Percentiles rank a stretch among this genome's conserved stretches.
Evolutionary conservation across 257 asterid species (phyloP).

Genomic region (Dorcoceras hygrometricum): DNA sequence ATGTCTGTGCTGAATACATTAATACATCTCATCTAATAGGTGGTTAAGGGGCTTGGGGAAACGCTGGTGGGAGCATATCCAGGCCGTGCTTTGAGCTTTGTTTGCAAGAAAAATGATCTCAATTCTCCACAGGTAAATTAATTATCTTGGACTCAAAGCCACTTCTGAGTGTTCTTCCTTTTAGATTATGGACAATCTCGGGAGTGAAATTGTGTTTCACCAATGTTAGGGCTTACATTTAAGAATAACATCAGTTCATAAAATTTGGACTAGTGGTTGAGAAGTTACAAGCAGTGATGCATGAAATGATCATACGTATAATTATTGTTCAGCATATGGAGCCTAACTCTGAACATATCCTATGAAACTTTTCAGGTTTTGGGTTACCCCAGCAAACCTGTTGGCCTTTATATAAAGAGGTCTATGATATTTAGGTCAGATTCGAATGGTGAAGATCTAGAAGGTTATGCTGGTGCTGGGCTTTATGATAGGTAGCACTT

Average conservation of each 20-base stretch:
- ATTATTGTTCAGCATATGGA: slow-evolving; percentile 10
- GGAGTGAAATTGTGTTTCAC: slow-evolving; percentile 9
- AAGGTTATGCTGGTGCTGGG: slow-evolving; percentile 92
- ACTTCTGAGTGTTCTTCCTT: slow-evolving; percentile 13
- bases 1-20: slow-evolving; percentile 28
- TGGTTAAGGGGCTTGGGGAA: slow-evolving; percentile 98
- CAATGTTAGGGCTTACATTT: not conserved
- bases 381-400: slow-evolving; percentile 99
- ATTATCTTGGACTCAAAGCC: slow-evolving; percentile 17
- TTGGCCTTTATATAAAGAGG: slow-evolving; percentile 76
- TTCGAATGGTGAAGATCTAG: slow-evolving; percentile 98
- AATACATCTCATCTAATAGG: slow-evolving; percentile 36
- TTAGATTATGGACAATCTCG: not conserved
- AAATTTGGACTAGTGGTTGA: not conserved
- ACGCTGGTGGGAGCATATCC: slow-evolving; percentile 99
- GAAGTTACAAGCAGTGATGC: not conserved
- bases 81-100: slow-evolving; percentile 96
- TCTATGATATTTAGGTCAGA: slow-evolving; percentile 96
- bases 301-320: slow-evolving; percentile 8
- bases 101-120: slow-evolving; percentile 84
- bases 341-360: slow-evolving; percentile 17
- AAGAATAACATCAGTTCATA: not conserved
- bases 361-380: slow-evolving; percentile 53
- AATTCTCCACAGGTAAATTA: slow-evolving; percentile 64
- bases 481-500: slow-evolving; percentile 83